A percentile compares a stretch with the other conserved stretches of the same genome.
These are phyloP conservation scores for Ogataea paraovalis DNA, from an alignment of 805 yeast species.

Conservation along the genomic window DNA sequence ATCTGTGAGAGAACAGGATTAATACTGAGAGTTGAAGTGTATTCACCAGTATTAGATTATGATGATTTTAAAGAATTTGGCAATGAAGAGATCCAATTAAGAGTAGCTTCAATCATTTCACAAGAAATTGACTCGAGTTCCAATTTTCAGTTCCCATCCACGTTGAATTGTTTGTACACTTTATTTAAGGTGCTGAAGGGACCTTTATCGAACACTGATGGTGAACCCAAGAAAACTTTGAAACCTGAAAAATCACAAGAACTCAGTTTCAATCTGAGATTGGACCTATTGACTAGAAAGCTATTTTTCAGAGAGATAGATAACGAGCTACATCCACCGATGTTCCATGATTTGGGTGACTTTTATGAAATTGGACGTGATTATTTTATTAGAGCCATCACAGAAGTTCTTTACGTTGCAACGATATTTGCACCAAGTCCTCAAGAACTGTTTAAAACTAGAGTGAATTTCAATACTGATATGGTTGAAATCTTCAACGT, in stretches of 20 bases:
- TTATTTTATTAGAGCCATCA: conserved; percentile 47
- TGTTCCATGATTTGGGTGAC: conserved; percentile 25
- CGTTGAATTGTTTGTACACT: conserved; percentile 56
- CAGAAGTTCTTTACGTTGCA: conserved; percentile 49
- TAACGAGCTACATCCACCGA: conserved; percentile 30
- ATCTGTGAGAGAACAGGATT: conserved; percentile 43
- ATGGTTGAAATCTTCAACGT: conserved; percentile 20
- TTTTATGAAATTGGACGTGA: conserved; percentile 36
- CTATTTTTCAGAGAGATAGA: conserved; percentile 40
- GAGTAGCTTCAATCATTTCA: conserved; percentile 41
- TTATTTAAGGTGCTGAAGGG: conserved; percentile 62
- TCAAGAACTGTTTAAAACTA: conserved; percentile 17
- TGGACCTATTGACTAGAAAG: conserved; percentile 44
- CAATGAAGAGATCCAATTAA: conserved; percentile 42
- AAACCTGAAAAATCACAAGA: conserved; percentile 42
- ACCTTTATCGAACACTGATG: conserved; percentile 47
- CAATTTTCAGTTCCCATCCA: conserved; percentile 40
- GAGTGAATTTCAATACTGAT: conserved; percentile 14
- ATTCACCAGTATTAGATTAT: conserved; percentile 44
- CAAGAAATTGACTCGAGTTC: conserved; percentile 9
- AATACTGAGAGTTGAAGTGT: conserved; percentile 51
- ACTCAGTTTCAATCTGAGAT: conserved; percentile 55
- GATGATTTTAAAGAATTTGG: conserved; percentile 48
- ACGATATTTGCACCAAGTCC: conserved; percentile 22
- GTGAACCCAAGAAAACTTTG: conserved; percentile 52